These are phyloP conservation scores for Neurospora sp. DNA, from an alignment of 495 filamentous ascomycete species.

Conservation along the genomic window DNA sequence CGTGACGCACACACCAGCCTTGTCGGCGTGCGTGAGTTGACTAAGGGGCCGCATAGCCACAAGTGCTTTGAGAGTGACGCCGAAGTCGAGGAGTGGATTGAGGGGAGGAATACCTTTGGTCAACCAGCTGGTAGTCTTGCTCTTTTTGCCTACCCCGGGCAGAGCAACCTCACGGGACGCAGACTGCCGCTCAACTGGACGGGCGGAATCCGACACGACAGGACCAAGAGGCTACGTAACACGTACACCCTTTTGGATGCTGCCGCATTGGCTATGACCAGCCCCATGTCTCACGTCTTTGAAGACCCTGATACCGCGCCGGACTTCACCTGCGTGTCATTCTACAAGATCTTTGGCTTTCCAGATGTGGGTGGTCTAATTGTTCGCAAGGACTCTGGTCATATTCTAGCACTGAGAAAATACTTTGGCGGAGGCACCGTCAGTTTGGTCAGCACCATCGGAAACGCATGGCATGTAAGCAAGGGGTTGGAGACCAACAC, in stretches of 20 bases:
- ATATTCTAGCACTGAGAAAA: conserved; percentile 49
- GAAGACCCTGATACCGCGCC: conserved; percentile 48
- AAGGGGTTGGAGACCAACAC: conserved; percentile 35
- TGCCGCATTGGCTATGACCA: conserved; percentile 60
- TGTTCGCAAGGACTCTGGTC: conserved; percentile 51
- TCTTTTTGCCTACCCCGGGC: conserved; percentile 67
- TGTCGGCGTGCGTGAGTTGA: conserved; percentile 57
- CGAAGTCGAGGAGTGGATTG: conserved; percentile 60
- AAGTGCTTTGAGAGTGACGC: conserved; percentile 50
- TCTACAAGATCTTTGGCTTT: conserved; percentile 80
- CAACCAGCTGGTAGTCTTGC: conserved; percentile 26
- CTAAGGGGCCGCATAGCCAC: conserved; percentile 32
- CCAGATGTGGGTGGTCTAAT: conserved; percentile 66
- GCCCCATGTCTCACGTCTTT: conserved; percentile 46
- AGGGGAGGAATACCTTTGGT: conserved; percentile 16
- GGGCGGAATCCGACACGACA: conserved; percentile 30
- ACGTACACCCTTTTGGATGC: conserved; percentile 63
- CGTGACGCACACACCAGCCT: conserved; percentile 64
- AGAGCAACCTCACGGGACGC: conserved; percentile 71
- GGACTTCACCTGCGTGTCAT: conserved; percentile 61
- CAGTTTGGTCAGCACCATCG: conserved; percentile 51
- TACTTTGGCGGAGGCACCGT: conserved; percentile 78
- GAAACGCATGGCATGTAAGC: conserved; percentile 52
- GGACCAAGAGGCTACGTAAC: conserved; percentile 27
- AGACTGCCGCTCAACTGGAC: conserved; percentile 56